Evolutionary conservation across 129 eudicot species (phyloP), one percentile per base, ranked within the genome.

Genomic region (Flaveria linearis): DNA sequence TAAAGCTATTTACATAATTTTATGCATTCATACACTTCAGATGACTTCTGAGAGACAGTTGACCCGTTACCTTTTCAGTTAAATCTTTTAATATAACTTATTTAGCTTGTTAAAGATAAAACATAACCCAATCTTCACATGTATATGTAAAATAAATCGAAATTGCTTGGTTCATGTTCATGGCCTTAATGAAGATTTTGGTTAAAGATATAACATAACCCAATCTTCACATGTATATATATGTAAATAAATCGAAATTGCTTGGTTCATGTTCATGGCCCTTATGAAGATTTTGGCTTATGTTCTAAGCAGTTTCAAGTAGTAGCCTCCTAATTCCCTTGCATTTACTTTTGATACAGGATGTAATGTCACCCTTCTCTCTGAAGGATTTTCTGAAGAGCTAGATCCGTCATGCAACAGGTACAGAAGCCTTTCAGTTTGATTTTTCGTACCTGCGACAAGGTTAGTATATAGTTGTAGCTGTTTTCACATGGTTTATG

Each of bases 361-460:
- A 86, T 28, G 85, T 72, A 39, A 50, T 49, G 68, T 80, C 85
- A 3, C 74, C 83, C 23, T 88, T 91, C 75, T 88, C 86, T 58
- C 78, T 91, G 75, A 85, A 85, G 86, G 97, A 91, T 71, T 91
- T 91, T 69, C 68, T 91, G 75, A 84, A 85, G 81, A 78, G 86
- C 81, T 88, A 85, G 82, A 72, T 67, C 30, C 33, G 80, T 1
- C 11, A 13, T 14, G 68, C 36, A 62, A 62, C 25, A 23, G 20
- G 30, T 33, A 63, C 47, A 36, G 46, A 20, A 18, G 26, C 64
- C 23, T 67, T 56, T 60, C 76, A 33, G 76, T 63, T 68, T 75
- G 73, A 56, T 76, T 73, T 71, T 15, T 26, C 63, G 0, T 23
- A 58, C 45, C 43, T 15, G 26, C 66, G 18, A 41, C 28, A 8